Percentiles rank a stretch among this genome's conserved stretches.
Evolutionary conservation across 768 basidiomycete genomes (phyloP).

Genomic region (Kwoniella europaea): DNA sequence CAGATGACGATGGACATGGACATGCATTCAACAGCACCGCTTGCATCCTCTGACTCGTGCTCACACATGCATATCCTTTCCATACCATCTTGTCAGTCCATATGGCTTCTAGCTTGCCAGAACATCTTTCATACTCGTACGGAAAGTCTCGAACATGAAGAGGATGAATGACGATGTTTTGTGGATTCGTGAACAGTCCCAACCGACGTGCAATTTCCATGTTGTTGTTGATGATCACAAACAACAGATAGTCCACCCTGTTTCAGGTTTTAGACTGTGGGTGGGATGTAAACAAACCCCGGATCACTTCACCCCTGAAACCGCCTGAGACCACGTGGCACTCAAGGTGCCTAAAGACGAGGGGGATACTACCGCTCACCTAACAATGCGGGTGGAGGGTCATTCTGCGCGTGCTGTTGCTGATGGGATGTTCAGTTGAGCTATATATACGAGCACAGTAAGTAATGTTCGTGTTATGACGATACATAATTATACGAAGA

Average conservation of each 20-base stretch:
- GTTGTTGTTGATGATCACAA: background rate
- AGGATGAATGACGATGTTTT: background rate
- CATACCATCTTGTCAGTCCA: no score
- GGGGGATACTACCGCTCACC: no score
- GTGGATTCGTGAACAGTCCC: background rate
- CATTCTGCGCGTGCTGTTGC: background rate
- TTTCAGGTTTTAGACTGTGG: conserved; percentile 1
- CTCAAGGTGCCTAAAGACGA: no score
- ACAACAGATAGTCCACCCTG: background rate
- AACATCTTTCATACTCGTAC: background rate
- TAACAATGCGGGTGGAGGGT: background rate
- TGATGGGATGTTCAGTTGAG: background rate
- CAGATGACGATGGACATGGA: background rate
- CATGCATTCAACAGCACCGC: background rate
- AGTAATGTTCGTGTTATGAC: background rate
- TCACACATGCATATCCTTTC: background rate
- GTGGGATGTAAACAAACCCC: conserved; percentile 9
- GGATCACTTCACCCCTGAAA: conserved; percentile 2
- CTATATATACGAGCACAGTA: no score
- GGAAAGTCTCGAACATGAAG: background rate
- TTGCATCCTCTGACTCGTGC: background rate
- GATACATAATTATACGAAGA: background rate
- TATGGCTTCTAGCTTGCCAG: no score
- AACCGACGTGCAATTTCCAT: background rate
- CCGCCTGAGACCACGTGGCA: background rate